phyloP scores from a whole-genome alignment of 306 rosid genomes.

The Carpinus viminea region DNA sequence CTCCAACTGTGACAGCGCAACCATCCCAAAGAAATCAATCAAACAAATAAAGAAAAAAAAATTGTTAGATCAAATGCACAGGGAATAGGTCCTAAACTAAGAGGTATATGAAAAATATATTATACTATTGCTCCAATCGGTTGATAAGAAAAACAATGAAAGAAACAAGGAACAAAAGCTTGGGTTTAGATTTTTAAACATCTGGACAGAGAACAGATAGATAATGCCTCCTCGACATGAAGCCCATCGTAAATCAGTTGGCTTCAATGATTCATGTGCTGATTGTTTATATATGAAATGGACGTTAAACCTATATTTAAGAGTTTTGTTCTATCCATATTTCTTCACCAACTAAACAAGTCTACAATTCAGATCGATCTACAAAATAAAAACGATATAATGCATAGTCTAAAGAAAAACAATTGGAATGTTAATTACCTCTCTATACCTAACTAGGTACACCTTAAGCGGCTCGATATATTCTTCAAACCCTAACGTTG shows the following conservation, averaged over 20 bases:
- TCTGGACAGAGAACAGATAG: not conserved
- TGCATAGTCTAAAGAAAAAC: not conserved
- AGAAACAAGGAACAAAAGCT: not conserved
- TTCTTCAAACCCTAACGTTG: slow-evolving; percentile 91
- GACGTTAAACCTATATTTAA: not conserved
- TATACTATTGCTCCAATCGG: slow-evolving; percentile 9
- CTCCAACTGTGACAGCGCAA: slow-evolving; percentile 60
- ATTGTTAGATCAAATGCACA: slow-evolving; percentile 30
- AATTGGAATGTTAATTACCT: slow-evolving; percentile 44
- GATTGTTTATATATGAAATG: not conserved
- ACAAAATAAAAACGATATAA: not conserved
- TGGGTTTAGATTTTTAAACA: not conserved
- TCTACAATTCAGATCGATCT: not conserved
- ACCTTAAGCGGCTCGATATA: slow-evolving; percentile 86
- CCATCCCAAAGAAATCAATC: slow-evolving; percentile 33
- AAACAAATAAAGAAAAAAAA: slow-evolving; percentile 17
- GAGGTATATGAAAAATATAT: not conserved
- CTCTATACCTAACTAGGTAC: slow-evolving; percentile 86
- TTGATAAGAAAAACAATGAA: not conserved
- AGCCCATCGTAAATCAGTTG: not conserved
- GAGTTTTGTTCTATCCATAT: not conserved
- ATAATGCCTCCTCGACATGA: not conserved
- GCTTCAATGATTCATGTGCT: not conserved
- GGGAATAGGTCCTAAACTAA: not conserved
- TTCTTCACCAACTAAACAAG: not conserved